Percentiles rank a stretch among this genome's conserved stretches.
Conservation (phyloP, 805 yeast genomes). For the Scheffersomyces amazonensis region DNA sequence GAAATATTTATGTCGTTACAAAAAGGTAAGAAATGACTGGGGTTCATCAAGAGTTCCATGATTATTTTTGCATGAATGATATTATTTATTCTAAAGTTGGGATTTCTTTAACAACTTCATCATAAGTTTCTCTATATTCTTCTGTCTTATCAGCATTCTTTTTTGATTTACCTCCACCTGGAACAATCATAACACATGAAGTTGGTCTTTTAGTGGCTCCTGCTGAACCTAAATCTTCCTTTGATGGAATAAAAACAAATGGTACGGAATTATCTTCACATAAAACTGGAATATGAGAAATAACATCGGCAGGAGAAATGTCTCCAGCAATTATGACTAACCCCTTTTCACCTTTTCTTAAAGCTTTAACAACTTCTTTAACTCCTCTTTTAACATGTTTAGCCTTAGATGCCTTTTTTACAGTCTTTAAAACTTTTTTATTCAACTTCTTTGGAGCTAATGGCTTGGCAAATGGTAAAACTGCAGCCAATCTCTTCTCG, state of each 20-base stretch:
- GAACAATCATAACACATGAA: slow-evolving; percentile 94
- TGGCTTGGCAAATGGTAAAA: slow-evolving; percentile 89
- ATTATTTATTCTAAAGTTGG: slow-evolving; percentile 35
- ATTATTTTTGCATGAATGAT: too few species aligned
- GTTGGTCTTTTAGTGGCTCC: slow-evolving; percentile 99
- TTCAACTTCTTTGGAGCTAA: slow-evolving; percentile 94
- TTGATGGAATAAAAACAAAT: slow-evolving; percentile 90
- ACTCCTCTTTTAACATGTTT: slow-evolving; percentile 99
- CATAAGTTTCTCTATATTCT: slow-evolving; percentile 89
- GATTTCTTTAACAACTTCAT: slow-evolving; percentile 93
- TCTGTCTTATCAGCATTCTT: slow-evolving; percentile 66
- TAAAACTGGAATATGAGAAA: slow-evolving; percentile 94
- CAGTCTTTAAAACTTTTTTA: slow-evolving; percentile 92
- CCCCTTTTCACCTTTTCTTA: slow-evolving; percentile 98
- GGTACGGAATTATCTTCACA: slow-evolving; percentile 95
- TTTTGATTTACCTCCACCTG: slow-evolving; percentile 87
- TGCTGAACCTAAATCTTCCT: slow-evolving; percentile 97
- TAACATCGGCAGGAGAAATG: slow-evolving; percentile 95
- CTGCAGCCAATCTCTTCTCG: slow-evolving; percentile 86
- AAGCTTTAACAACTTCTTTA: slow-evolving; percentile 96
- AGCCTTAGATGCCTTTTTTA: slow-evolving; percentile 96
- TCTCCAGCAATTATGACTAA: slow-evolving; percentile 96
- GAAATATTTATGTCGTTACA: too few species aligned
- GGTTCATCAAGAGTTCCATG: too few species aligned
- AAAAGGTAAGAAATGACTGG: too few species aligned